Conservation (phyloP, 2,329 filamentous ascomycete genomes). For the Fusarium verticillioides region DNA sequence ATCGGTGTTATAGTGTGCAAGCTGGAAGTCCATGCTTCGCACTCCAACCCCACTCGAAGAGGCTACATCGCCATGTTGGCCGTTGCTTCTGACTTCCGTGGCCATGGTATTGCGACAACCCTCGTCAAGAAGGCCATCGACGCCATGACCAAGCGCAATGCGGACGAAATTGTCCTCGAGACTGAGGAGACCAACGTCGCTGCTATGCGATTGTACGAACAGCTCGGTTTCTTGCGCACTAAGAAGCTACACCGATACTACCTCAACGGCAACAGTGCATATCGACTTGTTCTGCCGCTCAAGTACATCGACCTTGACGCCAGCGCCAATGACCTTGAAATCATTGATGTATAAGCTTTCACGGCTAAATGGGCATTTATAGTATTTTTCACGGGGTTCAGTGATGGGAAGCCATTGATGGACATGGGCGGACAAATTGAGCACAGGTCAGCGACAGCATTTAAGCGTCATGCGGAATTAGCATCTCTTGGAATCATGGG, state of each 20-base stretch:
- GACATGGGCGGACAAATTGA: not conserved
- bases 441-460: slow-evolving; percentile 3
- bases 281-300: slow-evolving; percentile 84
- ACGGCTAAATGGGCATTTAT: not conserved
- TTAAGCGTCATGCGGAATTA: slow-evolving; percentile 16
- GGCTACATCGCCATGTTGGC: slow-evolving; percentile 99
- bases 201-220: slow-evolving; percentile 92
- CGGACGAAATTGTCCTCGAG: slow-evolving; percentile 95
- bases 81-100: slow-evolving; percentile 82
- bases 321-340: slow-evolving; percentile 50
- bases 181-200: slow-evolving; percentile 93
- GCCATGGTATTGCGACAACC: slow-evolving; percentile 86
- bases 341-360: slow-evolving; percentile 35
- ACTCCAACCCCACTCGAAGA: slow-evolving; percentile 77
- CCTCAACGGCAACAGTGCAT: slow-evolving; percentile 94
- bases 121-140: slow-evolving; percentile 92
- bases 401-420: not conserved
- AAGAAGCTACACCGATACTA: slow-evolving; percentile 97
- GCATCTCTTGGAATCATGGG: slow-evolving; percentile 10
- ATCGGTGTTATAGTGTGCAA: slow-evolving; percentile 96
- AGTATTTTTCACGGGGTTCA: not conserved
- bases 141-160: slow-evolving; percentile 83
- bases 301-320: slow-evolving; percentile 63
- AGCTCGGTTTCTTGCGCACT: slow-evolving; percentile 88
- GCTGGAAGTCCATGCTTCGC: slow-evolving; percentile 87